phyloP scores from a whole-genome alignment of 768 basidiomycete genomes.

The Suillus placidus region DNA sequence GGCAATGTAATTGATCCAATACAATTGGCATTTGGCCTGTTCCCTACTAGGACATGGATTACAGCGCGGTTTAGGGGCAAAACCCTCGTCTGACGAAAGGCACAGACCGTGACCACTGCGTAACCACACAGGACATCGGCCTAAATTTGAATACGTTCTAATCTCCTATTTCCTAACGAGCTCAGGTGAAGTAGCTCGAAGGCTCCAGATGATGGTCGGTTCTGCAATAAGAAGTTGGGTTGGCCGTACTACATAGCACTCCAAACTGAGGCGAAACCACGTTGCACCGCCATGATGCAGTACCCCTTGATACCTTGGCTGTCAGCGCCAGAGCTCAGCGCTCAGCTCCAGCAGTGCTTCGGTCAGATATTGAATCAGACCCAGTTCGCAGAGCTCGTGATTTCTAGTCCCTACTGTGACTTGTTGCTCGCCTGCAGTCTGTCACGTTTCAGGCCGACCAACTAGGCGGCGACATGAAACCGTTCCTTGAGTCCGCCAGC shows the following conservation, averaged over 20 bases:
- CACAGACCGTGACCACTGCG: background rate
- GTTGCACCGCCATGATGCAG: background rate
- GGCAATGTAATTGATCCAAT: background rate
- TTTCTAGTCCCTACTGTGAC: background rate
- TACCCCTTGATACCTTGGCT: background rate
- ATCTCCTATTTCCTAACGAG: background rate
- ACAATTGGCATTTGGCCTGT: background rate
- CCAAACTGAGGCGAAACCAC: background rate
- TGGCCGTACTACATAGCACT: background rate
- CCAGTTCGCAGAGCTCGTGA: background rate
- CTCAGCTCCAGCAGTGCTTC: background rate
- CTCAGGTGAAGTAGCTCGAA: background rate
- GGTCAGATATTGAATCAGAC: background rate
- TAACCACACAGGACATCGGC: too few species aligned
- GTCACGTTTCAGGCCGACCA: background rate
- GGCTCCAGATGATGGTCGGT: background rate
- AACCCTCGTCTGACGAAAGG: background rate
- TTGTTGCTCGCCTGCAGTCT: background rate
- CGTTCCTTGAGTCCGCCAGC: background rate
- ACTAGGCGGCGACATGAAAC: background rate
- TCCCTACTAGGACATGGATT: background rate
- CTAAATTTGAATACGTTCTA: background rate
- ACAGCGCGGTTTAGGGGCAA: background rate
- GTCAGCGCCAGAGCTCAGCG: background rate
- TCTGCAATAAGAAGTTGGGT: background rate